phyloP scores from a whole-genome alignment of 805 yeast genomes.

The Candida quercuum region DNA sequence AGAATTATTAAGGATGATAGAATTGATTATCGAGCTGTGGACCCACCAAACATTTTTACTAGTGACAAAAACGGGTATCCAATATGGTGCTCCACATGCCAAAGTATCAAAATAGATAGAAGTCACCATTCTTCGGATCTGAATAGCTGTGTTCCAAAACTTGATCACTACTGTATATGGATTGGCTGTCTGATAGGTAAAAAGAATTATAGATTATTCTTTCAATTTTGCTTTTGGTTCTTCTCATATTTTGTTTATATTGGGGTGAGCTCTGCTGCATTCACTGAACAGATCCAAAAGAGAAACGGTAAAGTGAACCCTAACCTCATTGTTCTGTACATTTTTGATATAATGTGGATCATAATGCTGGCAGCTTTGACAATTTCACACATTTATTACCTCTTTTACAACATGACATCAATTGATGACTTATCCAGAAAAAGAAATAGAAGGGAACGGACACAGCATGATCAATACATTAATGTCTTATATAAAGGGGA shows the following conservation, averaged over 20 bases:
- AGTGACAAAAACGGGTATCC: slow-evolving; percentile 77
- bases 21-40: slow-evolving; percentile 22
- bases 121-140: slow-evolving; percentile 61
- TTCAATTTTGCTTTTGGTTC: slow-evolving; percentile 42
- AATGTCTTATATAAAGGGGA: slow-evolving; percentile 27
- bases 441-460: slow-evolving; percentile 22
- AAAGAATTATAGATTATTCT: slow-evolving; percentile 54
- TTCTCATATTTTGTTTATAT: slow-evolving; percentile 32
- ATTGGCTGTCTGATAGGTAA: slow-evolving; percentile 70
- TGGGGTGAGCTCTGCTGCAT: slow-evolving; percentile 33
- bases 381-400: slow-evolving; percentile 38
- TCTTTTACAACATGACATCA: slow-evolving; percentile 46
- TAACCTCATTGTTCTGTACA: slow-evolving; percentile 43
- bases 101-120: slow-evolving; percentile 59
- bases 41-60: slow-evolving; percentile 53
- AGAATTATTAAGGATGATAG: slow-evolving; percentile 20
- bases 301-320: slow-evolving; percentile 32
- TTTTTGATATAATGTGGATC: slow-evolving; percentile 40
- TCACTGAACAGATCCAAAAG: slow-evolving; percentile 23
- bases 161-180: slow-evolving; percentile 85
- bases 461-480: slow-evolving; percentile 20
- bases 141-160: slow-evolving; percentile 57
- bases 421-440: slow-evolving; percentile 48
- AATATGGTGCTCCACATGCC: slow-evolving; percentile 65
- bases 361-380: slow-evolving; percentile 39